Evolutionary conservation across 169 alveolate species (phyloP), one percentile per base, ranked within the genome.

Genomic region (Hepatocystis sp.): DNA sequence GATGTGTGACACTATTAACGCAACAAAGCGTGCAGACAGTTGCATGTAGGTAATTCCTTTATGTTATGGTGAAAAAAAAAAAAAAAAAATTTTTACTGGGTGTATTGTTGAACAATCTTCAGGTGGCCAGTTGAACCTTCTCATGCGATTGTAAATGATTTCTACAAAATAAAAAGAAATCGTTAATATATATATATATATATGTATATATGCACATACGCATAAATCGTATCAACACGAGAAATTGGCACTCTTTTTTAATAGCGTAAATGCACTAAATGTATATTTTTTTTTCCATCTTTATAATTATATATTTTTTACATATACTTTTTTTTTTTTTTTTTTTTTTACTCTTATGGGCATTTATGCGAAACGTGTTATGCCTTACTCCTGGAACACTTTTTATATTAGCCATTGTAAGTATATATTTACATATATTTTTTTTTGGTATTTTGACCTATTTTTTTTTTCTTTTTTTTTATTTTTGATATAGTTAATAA

Each of bases 71-170:
- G 44, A 49, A 15, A 30, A 30, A 13, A 8, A 13, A 2, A 46
- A 53, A 53, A 10, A 27, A 27, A 53, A 23, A 53, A 53, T 13
- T 58, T 40, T 36, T 71, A 71, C 86, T 23, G 86, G 86, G 21
- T 71, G 86, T 71, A 71, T 71, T 13, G 86, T 51, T 30, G 86
- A 71, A 51, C 78, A 56, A 23, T 58, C 86, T 51, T 56, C 46
- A 44, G 86, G 86, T 34, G 86, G 86, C 86, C 86, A 71, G 32
- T 71, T 71, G 64, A 71, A 71, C 58, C 86, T 56, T 46, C 66
- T 55, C 56, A 71, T 42, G 11, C 86, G 86, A 36, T 71, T 71
- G 39, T 71, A 71, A 44, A 71, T 51, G 27, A 71, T 25, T 51
- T 58, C 86, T 71, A 17, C 55, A 15, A 32, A 44, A 66, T 1